Percentiles rank a stretch among this genome's conserved stretches.
phyloP scores from a whole-genome alignment of 1,139 yeast genomes.

The Suhomyces kunorum region DNA sequence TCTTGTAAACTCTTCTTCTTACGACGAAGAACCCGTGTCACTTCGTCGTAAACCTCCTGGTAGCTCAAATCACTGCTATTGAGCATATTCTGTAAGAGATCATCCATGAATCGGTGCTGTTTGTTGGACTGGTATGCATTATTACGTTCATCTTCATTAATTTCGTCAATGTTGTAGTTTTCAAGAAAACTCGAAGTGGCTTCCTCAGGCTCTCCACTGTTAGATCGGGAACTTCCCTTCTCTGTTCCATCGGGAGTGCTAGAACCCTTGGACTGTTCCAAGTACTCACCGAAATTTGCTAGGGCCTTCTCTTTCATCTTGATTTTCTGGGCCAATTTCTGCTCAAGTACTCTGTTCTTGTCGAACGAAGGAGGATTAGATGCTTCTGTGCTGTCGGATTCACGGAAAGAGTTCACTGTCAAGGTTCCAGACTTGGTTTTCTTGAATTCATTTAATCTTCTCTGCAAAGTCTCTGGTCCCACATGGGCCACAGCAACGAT shows the following conservation, averaged over 20 bases:
- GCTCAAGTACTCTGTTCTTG: constrained; percentile 44
- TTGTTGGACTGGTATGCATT: constrained; percentile 1
- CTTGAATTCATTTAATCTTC: constrained; percentile 84
- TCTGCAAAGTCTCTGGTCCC: constrained; percentile 89
- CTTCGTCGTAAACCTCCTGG: constrained; percentile 21
- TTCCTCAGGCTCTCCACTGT: not conserved
- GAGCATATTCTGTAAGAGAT: constrained; percentile 9
- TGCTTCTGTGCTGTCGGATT: constrained; percentile 40
- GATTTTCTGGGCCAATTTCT: constrained; percentile 25
- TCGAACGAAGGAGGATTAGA: constrained; percentile 83
- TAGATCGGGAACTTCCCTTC: not conserved
- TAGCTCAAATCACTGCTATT: constrained; percentile 28
- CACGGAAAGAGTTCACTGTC: constrained; percentile 73
- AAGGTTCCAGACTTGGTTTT: constrained; percentile 72
- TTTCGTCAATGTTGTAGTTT: constrained; percentile 1
- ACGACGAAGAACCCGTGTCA: constrained; percentile 26
- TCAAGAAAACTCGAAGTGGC: constrained; percentile 1
- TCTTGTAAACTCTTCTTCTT: constrained; percentile 23
- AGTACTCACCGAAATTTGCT: constrained; percentile 20
- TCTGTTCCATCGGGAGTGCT: not conserved
- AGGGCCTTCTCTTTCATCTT: constrained; percentile 21
- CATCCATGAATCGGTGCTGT: constrained; percentile 10
- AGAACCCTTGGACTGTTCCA: constrained; percentile 2
- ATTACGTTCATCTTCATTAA: constrained; percentile 1
- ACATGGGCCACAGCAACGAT: constrained; percentile 95